Evolutionary conservation across 305 asterid genomes (phyloP).

Genomic region (Fraxinus sp.): DNA sequence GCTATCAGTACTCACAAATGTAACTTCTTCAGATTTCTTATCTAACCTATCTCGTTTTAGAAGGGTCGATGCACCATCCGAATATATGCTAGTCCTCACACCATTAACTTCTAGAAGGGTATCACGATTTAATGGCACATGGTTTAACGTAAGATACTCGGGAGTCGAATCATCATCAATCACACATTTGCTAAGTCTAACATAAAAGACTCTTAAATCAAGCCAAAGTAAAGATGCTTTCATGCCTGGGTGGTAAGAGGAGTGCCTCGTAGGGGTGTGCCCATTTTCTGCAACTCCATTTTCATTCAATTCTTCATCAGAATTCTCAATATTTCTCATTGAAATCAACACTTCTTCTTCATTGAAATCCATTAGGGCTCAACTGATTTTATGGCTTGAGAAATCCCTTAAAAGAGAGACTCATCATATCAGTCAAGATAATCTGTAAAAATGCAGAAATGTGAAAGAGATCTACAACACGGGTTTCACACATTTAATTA

Average conservation of each 20-base stretch:
- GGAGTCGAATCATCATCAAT: conserved; percentile 54
- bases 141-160: conserved; percentile 47
- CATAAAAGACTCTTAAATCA: conserved; percentile 62
- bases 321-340: conserved; percentile 35
- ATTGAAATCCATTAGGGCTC: conserved; percentile 36
- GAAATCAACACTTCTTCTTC: conserved; percentile 30
- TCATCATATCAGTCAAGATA: conserved; percentile 22
- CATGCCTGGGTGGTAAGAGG: conserved; percentile 27
- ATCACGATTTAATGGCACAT: conserved; percentile 50
- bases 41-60: conserved; percentile 54
- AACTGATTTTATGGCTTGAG: conserved; percentile 3
- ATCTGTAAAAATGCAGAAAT: conserved; percentile 32
- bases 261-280: conserved; percentile 26
- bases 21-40: conserved; percentile 54
- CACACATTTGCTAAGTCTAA: conserved; percentile 56
- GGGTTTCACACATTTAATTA: conserved; percentile 25
- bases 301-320: conserved; percentile 29
- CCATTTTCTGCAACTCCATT: conserved; percentile 41
- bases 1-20: conserved; percentile 63
- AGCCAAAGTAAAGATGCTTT: conserved; percentile 55
- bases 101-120: conserved; percentile 68
- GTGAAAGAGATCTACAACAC: conserved; percentile 19
- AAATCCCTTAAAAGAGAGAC: conserved; percentile 14
- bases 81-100: conserved; percentile 48
- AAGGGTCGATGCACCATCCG: conserved; percentile 55